Evolutionary conservation across 2,329 filamentous ascomycete genomes (phyloP), one percentile per base, ranked within the genome.

Genomic region (Alternaria triticina): DNA sequence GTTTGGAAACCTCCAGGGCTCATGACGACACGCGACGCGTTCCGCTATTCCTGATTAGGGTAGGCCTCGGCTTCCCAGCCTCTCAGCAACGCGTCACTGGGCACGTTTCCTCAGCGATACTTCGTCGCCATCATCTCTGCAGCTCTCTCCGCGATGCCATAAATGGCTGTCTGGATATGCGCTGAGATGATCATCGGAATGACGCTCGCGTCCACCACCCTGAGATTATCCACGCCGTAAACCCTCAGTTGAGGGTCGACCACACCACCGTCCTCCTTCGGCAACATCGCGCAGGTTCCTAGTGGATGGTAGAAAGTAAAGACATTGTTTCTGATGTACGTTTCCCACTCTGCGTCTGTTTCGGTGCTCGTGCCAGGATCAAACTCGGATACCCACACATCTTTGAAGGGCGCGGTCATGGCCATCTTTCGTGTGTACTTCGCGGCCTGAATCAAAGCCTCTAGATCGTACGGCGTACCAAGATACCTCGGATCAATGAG

Each of bases 281-380:
- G 50, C 57, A 72, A 44, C 70, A 73, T 72, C 1, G 77, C 75
- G 49, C 77, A 79, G 1, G 77, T 79, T 6, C 79, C 78, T 8
- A 77, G 36, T 5, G 75, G 76, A 40, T 77, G 75, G 47, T 71
- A 77, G 17, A 67, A 64, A 1, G 70, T 67, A 5, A 51, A 56
- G 7, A 65, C 58, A 17, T 69, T 69, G 12, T 68, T 58, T 7
- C 47, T 46, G 11, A 66, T 61, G 55, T 69, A 68, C 3, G 46
- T 58, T 47, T 68, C 61, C 66, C 69, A 68, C 28, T 77, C 71
- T 20, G 61, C 61, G 13, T 76, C 73, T 2, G 63, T 67, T n/a
- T 67, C 25, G 2, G 57, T 61, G 68, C 69, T 2, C 6, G 54
- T 23, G 1, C 68, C 68, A 69, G 80, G 57, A 66, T 67, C 46